Percentiles rank a stretch among this genome's conserved stretches.
Conservation (phyloP, 441 rosid genomes). For the Erodium chrysanthum region DNA sequence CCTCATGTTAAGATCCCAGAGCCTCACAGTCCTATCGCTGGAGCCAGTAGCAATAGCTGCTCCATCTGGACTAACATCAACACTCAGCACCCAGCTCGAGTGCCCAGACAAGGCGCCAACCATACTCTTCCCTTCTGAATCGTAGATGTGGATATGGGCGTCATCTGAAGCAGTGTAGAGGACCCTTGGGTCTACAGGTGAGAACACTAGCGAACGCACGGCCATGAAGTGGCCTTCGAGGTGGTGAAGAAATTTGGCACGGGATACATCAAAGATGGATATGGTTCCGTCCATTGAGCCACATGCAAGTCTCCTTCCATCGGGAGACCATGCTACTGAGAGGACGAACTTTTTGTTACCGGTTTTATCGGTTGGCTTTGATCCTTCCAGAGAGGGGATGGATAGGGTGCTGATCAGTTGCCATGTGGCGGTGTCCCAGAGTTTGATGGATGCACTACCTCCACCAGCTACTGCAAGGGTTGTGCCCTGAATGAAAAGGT, state of each 20-base stretch:
- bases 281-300: constrained; percentile 94
- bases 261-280: constrained; percentile 67
- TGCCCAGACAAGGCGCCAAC: constrained; percentile 81
- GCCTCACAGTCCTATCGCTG: constrained; percentile 75
- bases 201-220: constrained; percentile 74
- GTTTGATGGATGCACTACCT: constrained; percentile 85
- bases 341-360: constrained; percentile 85
- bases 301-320: constrained; percentile 77
- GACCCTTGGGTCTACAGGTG: constrained; percentile 58
- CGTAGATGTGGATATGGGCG: constrained; percentile 79
- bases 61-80: constrained; percentile 86
- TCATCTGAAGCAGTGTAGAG: constrained; percentile 87
- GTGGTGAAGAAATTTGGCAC: constrained; percentile 75
- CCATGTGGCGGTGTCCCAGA: constrained; percentile 97
- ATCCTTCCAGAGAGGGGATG: constrained; percentile 76
- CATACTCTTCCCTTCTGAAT: constrained; percentile 69
- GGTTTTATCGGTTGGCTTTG: constrained; percentile 71
- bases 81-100: constrained; percentile 80
- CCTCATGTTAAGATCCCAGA: constrained; percentile 86
- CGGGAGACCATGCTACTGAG: constrained; percentile 86
- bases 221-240: constrained; percentile 90
- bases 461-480: constrained; percentile 95
- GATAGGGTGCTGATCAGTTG: constrained; percentile 52
- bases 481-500: constrained; percentile 48
- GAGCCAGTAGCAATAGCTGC: constrained; percentile 77